These are phyloP conservation scores for Delonix regia DNA, from an alignment of 306 rosid genomes.

Conservation along the genomic window DNA sequence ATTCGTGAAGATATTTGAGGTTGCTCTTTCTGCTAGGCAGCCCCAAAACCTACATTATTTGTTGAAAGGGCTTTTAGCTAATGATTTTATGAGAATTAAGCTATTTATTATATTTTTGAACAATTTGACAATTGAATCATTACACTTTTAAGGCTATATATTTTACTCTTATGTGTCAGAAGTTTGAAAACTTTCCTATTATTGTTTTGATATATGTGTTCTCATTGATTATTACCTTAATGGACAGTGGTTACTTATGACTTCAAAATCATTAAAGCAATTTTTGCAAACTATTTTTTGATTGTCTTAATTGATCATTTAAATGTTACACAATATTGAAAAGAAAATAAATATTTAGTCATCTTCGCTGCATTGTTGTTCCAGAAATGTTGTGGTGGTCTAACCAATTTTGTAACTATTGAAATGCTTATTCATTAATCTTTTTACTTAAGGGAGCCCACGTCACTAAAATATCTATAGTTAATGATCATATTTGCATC, in stretches of 20 bases:
- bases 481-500: no score
- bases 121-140: background rate
- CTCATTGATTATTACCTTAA: no score
- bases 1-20: constrained; percentile 27
- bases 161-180: background rate
- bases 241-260: background rate
- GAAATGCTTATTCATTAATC: constrained; percentile 34
- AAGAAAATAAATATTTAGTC: background rate
- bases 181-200: constrained; percentile 14
- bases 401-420: background rate
- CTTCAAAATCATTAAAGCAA: background rate
- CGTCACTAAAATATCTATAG: no score
- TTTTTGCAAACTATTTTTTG: background rate
- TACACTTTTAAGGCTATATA: no score
- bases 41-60: background rate
- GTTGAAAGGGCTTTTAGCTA: background rate
- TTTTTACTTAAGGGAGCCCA: constrained; percentile 93
- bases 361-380: constrained; percentile 19
- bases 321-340: background rate
- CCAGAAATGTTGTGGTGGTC: constrained; percentile 6
- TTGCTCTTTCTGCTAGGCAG: constrained; percentile 13
- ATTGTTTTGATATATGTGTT: background rate
- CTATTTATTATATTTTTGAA: background rate
- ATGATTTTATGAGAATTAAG: constrained; percentile 27
- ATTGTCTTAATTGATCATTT: background rate